Evolutionary conservation across 2,329 filamentous ascomycete genomes (phyloP), one percentile per base, ranked within the genome.

Genomic region (Stagonosporopsis chrysanthemi): DNA sequence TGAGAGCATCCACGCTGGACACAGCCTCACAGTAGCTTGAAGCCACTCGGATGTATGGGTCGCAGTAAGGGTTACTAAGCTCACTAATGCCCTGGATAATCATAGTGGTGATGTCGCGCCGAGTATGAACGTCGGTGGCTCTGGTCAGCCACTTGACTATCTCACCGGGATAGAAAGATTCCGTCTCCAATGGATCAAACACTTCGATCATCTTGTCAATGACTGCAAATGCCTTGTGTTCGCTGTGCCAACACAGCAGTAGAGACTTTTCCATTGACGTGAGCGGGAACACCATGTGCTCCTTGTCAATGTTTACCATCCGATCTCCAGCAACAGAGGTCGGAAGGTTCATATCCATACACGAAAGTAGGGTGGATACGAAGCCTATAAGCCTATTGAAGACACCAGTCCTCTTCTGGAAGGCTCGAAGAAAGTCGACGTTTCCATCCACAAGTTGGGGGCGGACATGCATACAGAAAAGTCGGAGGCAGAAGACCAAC

Each of bases 191-290:
- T 2, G 47, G 40, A 39, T 77, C 74, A 33, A 75, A 76, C 5
- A 62, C 35, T 50, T 77, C 75, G 26, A 76, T 54, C 49, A 75
- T 70, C 47, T 69, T 75, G 48, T 77, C 74, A 17, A 77, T 47
- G n/a, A 71, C 66, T 22, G 69, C 68, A 17, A 69, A 65, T 4
- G 69, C 70, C 36, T 63, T 66, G 44, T 71, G 67, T 2, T 69
- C 62, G 36, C 71, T 58, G 67, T 73, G 61, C 71, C 71, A 76
- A 8, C 45, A 56, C 23, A 63, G 45, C 5, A 76, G 38, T n/a
- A 66, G 45, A 2, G 36, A 29, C 11, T 56, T 64, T 53, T 77
- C 74, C 5, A 40, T 24, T 2, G 41, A 22, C n/a, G 68, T 63
- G 4, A 77, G 52, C 2, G 72, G 69, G 33, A 77, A 75, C 17